phyloP scores from a whole-genome alignment of 495 filamentous ascomycete species.

The Tetracladium setigerum region DNA sequence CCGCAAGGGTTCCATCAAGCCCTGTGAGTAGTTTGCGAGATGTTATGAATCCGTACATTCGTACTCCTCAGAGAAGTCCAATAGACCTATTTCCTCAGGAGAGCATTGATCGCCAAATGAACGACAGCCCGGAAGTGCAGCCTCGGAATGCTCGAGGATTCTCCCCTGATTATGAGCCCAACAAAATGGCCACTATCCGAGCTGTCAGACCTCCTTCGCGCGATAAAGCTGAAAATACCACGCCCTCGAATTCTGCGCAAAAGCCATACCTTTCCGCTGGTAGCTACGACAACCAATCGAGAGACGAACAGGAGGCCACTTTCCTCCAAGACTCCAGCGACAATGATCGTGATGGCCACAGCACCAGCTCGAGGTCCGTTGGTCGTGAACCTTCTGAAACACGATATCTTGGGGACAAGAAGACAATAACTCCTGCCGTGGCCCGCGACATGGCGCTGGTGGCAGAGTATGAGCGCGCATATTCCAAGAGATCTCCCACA shows the following conservation, averaged over 20 bases:
- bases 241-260: not conserved
- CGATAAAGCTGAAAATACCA: slow-evolving; percentile 7
- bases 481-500: slow-evolving; percentile 13
- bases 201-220: slow-evolving; percentile 33
- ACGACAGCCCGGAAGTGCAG: slow-evolving; percentile 14
- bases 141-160: slow-evolving; percentile 38
- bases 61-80: slow-evolving; percentile 17
- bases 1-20: slow-evolving; percentile 32
- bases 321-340: slow-evolving; percentile 46
- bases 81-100: slow-evolving; percentile 16
- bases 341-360: slow-evolving; percentile 29
- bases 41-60: slow-evolving; percentile 84
- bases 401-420: no score
- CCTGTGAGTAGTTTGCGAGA: slow-evolving; percentile 83
- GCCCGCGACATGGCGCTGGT: slow-evolving; percentile 17
- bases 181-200: slow-evolving; percentile 50
- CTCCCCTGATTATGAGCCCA: slow-evolving; percentile 58
- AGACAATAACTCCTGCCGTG: slow-evolving; percentile 4
- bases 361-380: slow-evolving; percentile 2
- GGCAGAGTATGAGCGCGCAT: slow-evolving; percentile 11
- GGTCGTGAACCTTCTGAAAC: no score
- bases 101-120: slow-evolving; percentile 12
- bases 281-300: not conserved
- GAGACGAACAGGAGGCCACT: slow-evolving; percentile 32
- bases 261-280: not conserved